Conservation (phyloP, 1,139 yeast genomes). For the Kurtzmaniella natalensis region DNA sequence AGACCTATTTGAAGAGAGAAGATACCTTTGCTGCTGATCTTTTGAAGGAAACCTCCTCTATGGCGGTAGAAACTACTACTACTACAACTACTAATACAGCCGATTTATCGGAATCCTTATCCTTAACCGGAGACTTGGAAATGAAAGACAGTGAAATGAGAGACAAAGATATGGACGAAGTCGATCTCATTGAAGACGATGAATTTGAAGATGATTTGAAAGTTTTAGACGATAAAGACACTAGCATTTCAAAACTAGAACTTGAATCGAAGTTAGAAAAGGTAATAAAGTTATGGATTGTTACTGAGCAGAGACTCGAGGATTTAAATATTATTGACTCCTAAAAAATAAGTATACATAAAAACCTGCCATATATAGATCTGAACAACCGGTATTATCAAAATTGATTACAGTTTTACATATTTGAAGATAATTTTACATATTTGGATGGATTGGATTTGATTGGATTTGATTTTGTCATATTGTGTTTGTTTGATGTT, state of each 20-base stretch:
- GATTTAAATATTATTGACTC: constrained; percentile 32
- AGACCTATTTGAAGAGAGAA: background rate
- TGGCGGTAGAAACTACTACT: too few species aligned
- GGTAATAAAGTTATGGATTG: constrained; percentile 55
- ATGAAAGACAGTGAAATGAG: constrained; percentile 4
- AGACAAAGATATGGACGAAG: constrained; percentile 15
- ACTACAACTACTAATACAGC: too few species aligned
- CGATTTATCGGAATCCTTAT: too few species aligned
- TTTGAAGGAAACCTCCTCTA: too few species aligned
- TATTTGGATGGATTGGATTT: too few species aligned
- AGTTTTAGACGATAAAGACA: constrained; percentile 11
- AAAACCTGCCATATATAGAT: too few species aligned
- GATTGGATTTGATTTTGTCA: too few species aligned
- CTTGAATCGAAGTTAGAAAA: constrained; percentile 50
- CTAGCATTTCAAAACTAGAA: constrained; percentile 13
- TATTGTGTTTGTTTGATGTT: too few species aligned
- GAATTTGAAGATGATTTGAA: constrained; percentile 7
- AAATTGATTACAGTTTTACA: too few species aligned
- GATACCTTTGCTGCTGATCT: too few species aligned
- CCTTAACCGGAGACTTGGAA: too few species aligned
- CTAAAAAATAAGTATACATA: constrained; percentile 20
- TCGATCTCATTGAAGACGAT: background rate
- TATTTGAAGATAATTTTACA: too few species aligned
- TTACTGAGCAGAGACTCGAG: constrained; percentile 52
- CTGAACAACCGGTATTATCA: constrained; percentile 9